Base-by-base conservation (phyloP, 805 yeast genomes). In the Candida vartiovaarae region DNA sequence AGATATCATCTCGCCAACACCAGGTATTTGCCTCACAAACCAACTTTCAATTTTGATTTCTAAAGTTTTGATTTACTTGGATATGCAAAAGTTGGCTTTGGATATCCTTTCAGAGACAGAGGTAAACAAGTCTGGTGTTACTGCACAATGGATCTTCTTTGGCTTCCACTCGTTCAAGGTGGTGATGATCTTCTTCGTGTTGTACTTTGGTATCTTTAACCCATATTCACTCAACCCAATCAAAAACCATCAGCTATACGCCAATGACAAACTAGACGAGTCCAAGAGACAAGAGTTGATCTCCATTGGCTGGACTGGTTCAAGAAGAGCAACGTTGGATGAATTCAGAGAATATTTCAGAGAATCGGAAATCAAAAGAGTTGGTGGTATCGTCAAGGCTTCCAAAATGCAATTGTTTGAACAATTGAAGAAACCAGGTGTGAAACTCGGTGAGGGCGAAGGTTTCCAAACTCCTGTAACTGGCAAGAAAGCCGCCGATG, bases 281-380 rank as follows among this genome's bases (percentile, higher is more conserved):
- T 49, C 42, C 45, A 54, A 58, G 52, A 70, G 57, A 50, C 60
- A 62, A 25, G 69, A 75, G 46, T 72, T 90, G 54, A 52, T 79
- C 31, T 63, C 65, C 4, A 67, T 90, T 52, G 98, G 98, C 39
- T 93, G 98, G 98, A 88, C 96, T n/a, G 95, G 96, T 42, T 75
- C 93, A 25, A 83, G 81, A 63, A 80, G 81, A 53, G 83, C 83
- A 10, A 73, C 82, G 23, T 66, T 78, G 27, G 83, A 78, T 34
- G 88, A 79, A 50, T 91, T 82, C 72, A 76, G 76, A 56, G 83
- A 80, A 48, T 71, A 66, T 55, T 83, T 78, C 71, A 78, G 91
- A 56, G 78, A 80, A 40, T 66, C 65, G 53, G 73, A 74, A 56
- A 76, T 84, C 59, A 74, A 79, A 52, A 71, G 76, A 55, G 76